Percentiles rank a stretch among this genome's conserved stretches.
Evolutionary conservation across 2,329 filamentous ascomycete species (phyloP).

Genomic region (Aspergillus pseudotamarii): DNA sequence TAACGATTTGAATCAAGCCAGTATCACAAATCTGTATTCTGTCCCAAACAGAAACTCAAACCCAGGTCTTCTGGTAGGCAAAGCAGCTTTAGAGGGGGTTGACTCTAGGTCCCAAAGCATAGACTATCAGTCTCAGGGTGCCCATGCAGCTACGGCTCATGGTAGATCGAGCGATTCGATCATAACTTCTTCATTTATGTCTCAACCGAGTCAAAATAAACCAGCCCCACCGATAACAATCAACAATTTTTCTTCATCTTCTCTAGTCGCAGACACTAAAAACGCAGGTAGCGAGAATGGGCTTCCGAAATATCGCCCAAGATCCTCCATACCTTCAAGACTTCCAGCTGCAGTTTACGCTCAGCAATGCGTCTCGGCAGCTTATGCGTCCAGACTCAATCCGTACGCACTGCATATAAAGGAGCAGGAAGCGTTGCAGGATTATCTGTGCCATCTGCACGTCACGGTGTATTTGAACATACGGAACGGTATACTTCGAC

Average conservation of each 20-base stretch:
- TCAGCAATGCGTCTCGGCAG: constrained; percentile 86
- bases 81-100: constrained; percentile 7
- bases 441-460: constrained; percentile 82
- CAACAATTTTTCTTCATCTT: constrained; percentile 18
- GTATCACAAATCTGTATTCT: background rate
- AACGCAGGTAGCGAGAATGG: constrained; percentile 31
- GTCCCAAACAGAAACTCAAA: constrained; percentile 3
- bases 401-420: constrained; percentile 84
- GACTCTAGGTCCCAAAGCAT: constrained; percentile 20
- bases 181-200: constrained; percentile 29
- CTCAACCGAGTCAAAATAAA: constrained; percentile 26
- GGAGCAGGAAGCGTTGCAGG: constrained; percentile 78
- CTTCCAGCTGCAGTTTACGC: constrained; percentile 78
- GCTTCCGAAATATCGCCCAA: constrained; percentile 64
- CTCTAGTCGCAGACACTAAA: constrained; percentile 21
- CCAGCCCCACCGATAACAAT: constrained; percentile 30
- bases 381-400: constrained; percentile 84
- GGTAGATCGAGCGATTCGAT: constrained; percentile 31
- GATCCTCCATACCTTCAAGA: constrained; percentile 79
- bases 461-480: constrained; percentile 97
- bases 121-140: constrained; percentile 18
- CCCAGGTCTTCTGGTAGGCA: constrained; percentile 8
- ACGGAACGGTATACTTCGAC: constrained; percentile 84
- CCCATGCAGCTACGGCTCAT: constrained; percentile 22
- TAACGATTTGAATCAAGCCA: background rate